Evolutionary conservation across 331 rosid genomes (phyloP), one percentile per base, ranked within the genome.

Genomic region (Malus hybrid): DNA sequence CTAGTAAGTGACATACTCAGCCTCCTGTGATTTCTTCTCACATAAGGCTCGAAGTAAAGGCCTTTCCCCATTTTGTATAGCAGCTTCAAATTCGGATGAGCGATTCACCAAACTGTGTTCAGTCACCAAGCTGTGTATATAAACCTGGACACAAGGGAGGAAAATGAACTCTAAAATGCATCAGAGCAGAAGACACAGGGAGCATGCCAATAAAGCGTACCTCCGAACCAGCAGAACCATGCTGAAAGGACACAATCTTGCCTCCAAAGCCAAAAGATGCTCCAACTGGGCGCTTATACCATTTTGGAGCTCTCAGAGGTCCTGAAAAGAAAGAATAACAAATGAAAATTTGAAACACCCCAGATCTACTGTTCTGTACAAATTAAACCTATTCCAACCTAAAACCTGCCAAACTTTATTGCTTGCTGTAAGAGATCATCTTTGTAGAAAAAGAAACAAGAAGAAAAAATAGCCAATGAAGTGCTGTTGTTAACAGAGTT

Each of bases 251-350:
- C 34, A 92, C 90, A 22, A 92, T 87, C 84, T 95, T 95, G 73
- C 99, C 98, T 68, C 99, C 99, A 84, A 95, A 95, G 79, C 98
- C 99, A 88, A 95, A 95, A 57, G 98, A 95, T 32, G 80, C 96
- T 14, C 99, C 99, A 84, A 74, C 91, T 74, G 99, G 99, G 67
- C 99, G 93, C 71, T 89, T 95, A 71, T 88, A 95, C 99, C 98
- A 95, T 86, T 95, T 95, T 42, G 99, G 98, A 76, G 99, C 98
- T 83, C 92, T 89, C 83, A 92, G 80, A 24, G 86, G 71, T 69
- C 28, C 98, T 95, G 91, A 79, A 76, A 69, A 42, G 13, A 62
- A 62, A 63, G 39, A 67, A 39, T 54, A 39, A 27, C 59, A 11
- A 57, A 39, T 20, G 44, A 33, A 44, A 4, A 19, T 62, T n/a